Conservation (phyloP, 73 alveolate species). For the Effrenium voratum region DNA sequence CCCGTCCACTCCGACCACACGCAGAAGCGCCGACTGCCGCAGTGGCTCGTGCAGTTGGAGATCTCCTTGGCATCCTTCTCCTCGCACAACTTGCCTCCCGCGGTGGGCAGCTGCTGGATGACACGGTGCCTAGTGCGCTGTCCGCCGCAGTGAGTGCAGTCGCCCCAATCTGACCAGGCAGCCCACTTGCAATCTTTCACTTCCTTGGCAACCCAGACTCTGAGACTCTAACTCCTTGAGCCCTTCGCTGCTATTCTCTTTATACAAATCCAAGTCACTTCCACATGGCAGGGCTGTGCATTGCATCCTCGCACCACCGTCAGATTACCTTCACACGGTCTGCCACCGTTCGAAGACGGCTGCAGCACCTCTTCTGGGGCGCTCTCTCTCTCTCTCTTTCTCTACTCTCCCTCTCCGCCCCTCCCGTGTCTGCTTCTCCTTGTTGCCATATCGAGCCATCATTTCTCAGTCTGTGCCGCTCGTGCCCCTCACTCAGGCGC, state of each 20-base stretch:
- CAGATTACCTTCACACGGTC: slow-evolving; percentile 37
- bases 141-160: slow-evolving; percentile 43
- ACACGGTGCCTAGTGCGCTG: slow-evolving; percentile 61
- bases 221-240: too few species aligned
- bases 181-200: slow-evolving; percentile 70
- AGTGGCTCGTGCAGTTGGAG: slow-evolving; percentile 62
- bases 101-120: slow-evolving; percentile 69
- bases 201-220: not conserved
- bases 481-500: too few species aligned
- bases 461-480: too few species aligned
- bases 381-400: too few species aligned
- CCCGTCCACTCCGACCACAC: slow-evolving; percentile 67
- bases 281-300: slow-evolving; percentile 8
- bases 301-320: slow-evolving; percentile 49
- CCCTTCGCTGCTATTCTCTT: not conserved
- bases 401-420: too few species aligned
- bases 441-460: too few species aligned
- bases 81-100: slow-evolving; percentile 59
- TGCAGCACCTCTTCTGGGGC: slow-evolving; percentile 29
- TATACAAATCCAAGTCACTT: not conserved
- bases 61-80: slow-evolving; percentile 56
- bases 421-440: too few species aligned
- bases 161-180: slow-evolving; percentile 53
- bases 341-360: slow-evolving; percentile 52
- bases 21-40: slow-evolving; percentile 37